Conservation (phyloP, 306 rosid genomes). For the Canavalia ensiformis region DNA sequence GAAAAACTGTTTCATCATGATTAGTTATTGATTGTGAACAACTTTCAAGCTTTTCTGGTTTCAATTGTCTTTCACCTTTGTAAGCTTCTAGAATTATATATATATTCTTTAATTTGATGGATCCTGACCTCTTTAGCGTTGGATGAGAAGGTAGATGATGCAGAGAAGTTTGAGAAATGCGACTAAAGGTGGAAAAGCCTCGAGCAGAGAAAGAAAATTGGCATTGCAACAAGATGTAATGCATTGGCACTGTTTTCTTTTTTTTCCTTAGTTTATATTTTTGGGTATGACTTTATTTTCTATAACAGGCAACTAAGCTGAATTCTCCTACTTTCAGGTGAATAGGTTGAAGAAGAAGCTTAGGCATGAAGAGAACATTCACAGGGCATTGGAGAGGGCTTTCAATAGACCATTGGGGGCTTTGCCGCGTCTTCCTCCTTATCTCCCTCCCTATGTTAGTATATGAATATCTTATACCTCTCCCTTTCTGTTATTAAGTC, state of each 20-base stretch:
- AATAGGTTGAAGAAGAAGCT: conserved; percentile 93
- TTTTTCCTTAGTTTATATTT: not conserved
- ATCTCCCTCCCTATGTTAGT: conserved; percentile 88
- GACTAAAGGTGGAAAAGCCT: conserved; percentile 57
- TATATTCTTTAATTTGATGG: conserved; percentile 39
- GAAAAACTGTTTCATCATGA: not conserved
- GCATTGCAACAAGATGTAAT: conserved; percentile 90
- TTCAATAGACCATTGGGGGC: conserved; percentile 93
- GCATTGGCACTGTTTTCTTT: conserved; percentile 45
- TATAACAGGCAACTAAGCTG: conserved; percentile 31
- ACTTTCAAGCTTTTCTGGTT: conserved; percentile 27
- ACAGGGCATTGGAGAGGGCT: conserved; percentile 90
- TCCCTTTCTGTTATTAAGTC: conserved; percentile 12
- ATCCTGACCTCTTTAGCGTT: conserved; percentile 44
- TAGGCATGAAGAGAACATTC: conserved; percentile 85
- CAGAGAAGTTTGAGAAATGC: conserved; percentile 60
- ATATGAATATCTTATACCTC: conserved; percentile 7
- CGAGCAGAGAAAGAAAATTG: conserved; percentile 68
- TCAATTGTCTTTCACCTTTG: conserved; percentile 9
- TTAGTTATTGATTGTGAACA: conserved; percentile 8
- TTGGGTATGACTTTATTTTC: conserved; percentile 5
- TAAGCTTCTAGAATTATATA: conserved; percentile 43
- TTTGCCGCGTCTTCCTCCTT: conserved; percentile 95
- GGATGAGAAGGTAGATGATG: conserved; percentile 71
- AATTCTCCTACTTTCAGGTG: conserved; percentile 61